Percentiles rank a stretch among this genome's conserved stretches.
Evolutionary conservation across 306 rosid species (phyloP).

Genomic region (Cercis canadensis): DNA sequence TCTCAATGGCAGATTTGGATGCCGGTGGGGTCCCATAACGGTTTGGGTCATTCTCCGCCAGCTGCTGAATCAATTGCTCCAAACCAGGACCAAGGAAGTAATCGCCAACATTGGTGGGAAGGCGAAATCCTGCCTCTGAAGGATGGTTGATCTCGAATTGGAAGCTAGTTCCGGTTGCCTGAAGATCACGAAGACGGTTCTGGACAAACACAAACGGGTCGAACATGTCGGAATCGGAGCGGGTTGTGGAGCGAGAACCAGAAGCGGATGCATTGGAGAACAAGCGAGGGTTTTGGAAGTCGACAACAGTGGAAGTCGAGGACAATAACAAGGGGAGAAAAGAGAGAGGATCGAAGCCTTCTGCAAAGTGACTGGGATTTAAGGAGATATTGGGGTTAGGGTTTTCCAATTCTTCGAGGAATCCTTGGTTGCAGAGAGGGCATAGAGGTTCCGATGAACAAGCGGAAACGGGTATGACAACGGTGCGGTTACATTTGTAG

Average conservation of each 20-base stretch:
- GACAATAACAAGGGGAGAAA: conserved; percentile 48
- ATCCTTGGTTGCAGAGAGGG: conserved; percentile 73
- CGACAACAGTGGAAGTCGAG: conserved; percentile 41
- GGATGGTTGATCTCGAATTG: conserved; percentile 65
- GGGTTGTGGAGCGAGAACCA: conserved; percentile 50
- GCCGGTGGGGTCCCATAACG: conserved; percentile 95
- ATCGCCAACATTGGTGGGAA: conserved; percentile 72
- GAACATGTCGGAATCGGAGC: conserved; percentile 54
- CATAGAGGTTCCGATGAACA: conserved; percentile 69
- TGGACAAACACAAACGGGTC: conserved; percentile 78
- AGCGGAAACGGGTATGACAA: conserved; percentile 53
- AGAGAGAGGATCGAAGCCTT: conserved; percentile 40
- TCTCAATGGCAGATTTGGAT: conserved; percentile 67
- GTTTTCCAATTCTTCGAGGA: conserved; percentile 73
- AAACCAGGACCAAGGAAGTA: conserved; percentile 94
- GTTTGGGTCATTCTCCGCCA: conserved; percentile 93
- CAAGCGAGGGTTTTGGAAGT: conserved; percentile 33
- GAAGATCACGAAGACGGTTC: conserved; percentile 71
- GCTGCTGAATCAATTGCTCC: conserved; percentile 96
- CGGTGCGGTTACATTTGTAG: conserved; percentile 63
- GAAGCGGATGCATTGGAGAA: conserved; percentile 17
- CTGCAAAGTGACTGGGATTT: neutral
- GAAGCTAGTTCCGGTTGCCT: conserved; percentile 69
- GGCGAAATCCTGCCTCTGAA: conserved; percentile 62
- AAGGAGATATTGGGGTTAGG: conserved; percentile 46